These are phyloP conservation scores for Suhomyces faveliae DNA, from an alignment of 805 yeast genomes.

Conservation along the genomic window DNA sequence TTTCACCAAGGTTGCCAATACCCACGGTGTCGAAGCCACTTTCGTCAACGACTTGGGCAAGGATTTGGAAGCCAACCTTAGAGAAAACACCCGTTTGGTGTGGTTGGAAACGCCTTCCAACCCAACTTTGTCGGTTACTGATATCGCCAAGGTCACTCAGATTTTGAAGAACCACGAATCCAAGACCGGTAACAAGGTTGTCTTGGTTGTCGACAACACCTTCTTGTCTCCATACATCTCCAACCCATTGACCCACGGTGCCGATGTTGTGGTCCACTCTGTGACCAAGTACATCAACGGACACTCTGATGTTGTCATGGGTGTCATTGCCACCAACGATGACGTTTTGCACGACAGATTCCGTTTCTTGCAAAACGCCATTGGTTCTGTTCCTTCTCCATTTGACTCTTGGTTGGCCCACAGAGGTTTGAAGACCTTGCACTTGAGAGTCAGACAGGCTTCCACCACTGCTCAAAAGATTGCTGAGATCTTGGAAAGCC, in stretches of 20 bases:
- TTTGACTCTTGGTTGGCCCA: conserved; percentile 92
- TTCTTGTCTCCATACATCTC: conserved; percentile 85
- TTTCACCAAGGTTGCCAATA: conserved; percentile 78
- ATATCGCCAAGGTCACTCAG: conserved; percentile 59
- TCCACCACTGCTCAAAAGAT: conserved; percentile 62
- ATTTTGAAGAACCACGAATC: conserved; percentile 47
- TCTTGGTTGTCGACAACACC: conserved; percentile 82
- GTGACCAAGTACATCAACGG: conserved; percentile 91
- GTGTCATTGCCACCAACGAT: conserved; percentile 71
- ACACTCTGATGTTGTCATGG: conserved; percentile 88
- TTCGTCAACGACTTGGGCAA: conserved; percentile 64
- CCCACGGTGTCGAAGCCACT: conserved; percentile 69
- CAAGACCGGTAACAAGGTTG: conserved; percentile 49
- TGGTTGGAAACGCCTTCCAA: conserved; percentile 91
- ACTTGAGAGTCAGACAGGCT: conserved; percentile 73
- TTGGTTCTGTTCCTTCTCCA: conserved; percentile 87
- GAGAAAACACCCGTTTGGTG: conserved; percentile 65
- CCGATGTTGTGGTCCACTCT: conserved; percentile 84
- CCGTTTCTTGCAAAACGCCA: conserved; percentile 80
- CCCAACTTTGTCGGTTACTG: conserved; percentile 81
- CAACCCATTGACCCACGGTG: conserved; percentile 80
- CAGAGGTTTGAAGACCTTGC: conserved; percentile 86
- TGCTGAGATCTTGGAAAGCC: conserved; percentile 58
- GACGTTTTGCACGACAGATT: conserved; percentile 59
- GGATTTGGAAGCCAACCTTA: conserved; percentile 57